Conservation (phyloP, 2,329 filamentous ascomycete species). For the Colletotrichum truncatum region DNA sequence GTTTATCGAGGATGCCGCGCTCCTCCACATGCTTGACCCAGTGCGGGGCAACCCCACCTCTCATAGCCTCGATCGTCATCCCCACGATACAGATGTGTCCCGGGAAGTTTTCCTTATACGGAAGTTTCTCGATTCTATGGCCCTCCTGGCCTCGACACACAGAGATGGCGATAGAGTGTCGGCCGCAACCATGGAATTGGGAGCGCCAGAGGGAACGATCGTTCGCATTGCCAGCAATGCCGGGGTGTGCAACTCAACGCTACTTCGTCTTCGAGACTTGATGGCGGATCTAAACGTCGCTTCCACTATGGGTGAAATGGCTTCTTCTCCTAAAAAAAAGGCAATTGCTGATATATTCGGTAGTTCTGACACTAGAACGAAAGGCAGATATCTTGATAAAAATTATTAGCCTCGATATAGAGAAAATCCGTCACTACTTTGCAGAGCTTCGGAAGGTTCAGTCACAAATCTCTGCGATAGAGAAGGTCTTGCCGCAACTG, state of each 20-base stretch:
- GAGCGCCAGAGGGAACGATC: not conserved
- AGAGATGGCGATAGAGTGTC: not conserved
- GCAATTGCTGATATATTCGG: not conserved
- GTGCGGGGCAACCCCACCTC: not conserved
- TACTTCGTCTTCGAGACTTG: not conserved
- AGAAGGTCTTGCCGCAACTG: not conserved
- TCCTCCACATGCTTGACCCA: not conserved
- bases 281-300: not conserved
- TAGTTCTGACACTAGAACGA: not conserved
- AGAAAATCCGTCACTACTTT: not conserved
- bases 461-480: not conserved
- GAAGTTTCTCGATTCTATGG: not conserved
- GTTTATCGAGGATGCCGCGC: not conserved
- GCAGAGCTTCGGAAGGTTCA: not conserved
- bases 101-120: not conserved
- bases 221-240: not conserved
- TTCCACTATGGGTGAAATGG: not conserved
- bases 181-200: not conserved
- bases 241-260: not conserved
- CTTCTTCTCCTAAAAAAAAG: not conserved
- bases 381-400: not conserved
- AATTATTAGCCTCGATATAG: not conserved
- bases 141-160: not conserved
- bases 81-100: not conserved
- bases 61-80: not conserved